Base-by-base conservation (phyloP, 768 basidiomycete genomes). In the Podaxis sp. region DNA sequence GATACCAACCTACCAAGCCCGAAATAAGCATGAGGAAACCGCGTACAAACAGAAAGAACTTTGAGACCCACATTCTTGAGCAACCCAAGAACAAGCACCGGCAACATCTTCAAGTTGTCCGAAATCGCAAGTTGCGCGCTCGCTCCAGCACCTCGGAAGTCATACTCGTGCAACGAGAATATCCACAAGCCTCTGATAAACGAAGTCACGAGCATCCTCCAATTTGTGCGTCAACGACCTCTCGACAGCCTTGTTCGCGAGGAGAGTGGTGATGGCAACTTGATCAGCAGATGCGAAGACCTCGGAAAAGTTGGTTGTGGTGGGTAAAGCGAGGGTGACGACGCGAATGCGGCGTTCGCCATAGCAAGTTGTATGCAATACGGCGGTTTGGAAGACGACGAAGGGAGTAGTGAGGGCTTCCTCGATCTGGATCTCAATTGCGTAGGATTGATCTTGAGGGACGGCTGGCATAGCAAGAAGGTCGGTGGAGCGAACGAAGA, bases 401-500 rank as follows among this genome's bases (percentile, higher is more conserved):
- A 94, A 93, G 0, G 96, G 92, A 28, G 90, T 81, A 0, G 90
- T 93, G 67, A 99, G 84, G 39, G 90, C 90, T 73, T 99, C 96
- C 73, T 99, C 96, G 65, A 99, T 93, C 72, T 96, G 91, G 12
- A 98, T 81, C 73, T 99, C 96, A 70, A 99, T 96, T 12, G 90
- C 90, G 73, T 99, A 99, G n/a, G 92, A 95, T 73, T 96, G 93
- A 70, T 99, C 95, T 69, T 92, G 87, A 15, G 22, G 95, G n/a
- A 99, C 96, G 8, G 95, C 90, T 2, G 96, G 95, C 84, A 98
- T 92, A 2, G 96, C 94, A 40, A 98, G 84, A 4, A 98, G 84
- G 76, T 99, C 96, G 22, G 96, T 99, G 24, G 95, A 97, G 57
- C 96, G 89, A 61, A 97, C 94, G 72, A 99, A 99, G 81, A 98